Evolutionary conservation across 345 rosid species (phyloP).

Genomic region (Lepidium africanum): DNA sequence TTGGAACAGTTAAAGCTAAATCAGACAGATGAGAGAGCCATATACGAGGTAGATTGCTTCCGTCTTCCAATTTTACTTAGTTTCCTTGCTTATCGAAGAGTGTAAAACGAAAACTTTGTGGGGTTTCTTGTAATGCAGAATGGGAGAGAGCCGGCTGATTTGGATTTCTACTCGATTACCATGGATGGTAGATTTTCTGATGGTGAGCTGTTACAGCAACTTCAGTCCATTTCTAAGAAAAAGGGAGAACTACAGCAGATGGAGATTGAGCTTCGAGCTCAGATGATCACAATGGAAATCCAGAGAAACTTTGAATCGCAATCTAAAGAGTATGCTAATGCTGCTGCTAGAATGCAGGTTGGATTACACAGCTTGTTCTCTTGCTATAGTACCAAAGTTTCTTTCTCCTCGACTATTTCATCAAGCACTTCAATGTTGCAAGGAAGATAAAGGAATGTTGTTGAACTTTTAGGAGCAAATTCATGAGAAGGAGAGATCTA

Average conservation of each 20-base stretch:
- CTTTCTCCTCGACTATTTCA: background rate
- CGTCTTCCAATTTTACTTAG: background rate
- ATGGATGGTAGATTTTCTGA: constrained; percentile 44
- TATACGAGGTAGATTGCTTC: constrained; percentile 57
- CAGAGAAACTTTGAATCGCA: constrained; percentile 51
- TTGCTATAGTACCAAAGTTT: background rate
- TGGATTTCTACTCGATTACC: constrained; percentile 51
- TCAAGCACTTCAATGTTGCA: background rate
- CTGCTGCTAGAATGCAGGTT: constrained; percentile 70
- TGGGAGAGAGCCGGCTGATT: constrained; percentile 59
- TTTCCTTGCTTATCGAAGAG: background rate
- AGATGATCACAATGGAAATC: constrained; percentile 52
- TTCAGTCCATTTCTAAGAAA: constrained; percentile 47
- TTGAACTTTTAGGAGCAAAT: constrained; percentile 65
- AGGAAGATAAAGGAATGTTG: background rate
- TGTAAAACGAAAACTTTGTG: background rate
- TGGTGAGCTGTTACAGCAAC: constrained; percentile 48
- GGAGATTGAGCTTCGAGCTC: constrained; percentile 86
- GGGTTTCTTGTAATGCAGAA: constrained; percentile 58
- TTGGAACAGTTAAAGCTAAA: constrained; percentile 55
- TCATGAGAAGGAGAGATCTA: constrained; percentile 51
- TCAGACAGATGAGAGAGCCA: constrained; percentile 69
- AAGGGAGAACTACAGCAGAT: constrained; percentile 67
- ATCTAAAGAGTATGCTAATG: constrained; percentile 55
- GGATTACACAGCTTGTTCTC: too few relatives aligned